A percentile compares a stretch with the other conserved stretches of the same genome.
Conservation (phyloP, 345 rosid species). For the Crucihimalaya himalaica region DNA sequence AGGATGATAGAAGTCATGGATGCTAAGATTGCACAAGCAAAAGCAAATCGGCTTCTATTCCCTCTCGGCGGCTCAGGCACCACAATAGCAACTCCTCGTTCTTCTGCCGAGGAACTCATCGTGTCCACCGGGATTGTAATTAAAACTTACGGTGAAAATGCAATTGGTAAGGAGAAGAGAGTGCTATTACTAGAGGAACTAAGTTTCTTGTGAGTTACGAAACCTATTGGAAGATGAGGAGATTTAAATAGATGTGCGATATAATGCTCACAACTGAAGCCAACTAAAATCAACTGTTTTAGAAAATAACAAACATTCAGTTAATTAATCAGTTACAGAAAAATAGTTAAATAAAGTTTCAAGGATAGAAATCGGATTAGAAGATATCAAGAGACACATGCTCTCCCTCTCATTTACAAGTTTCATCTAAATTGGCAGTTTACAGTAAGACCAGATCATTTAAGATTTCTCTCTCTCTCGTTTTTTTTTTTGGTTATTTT, state of each 20-base stretch:
- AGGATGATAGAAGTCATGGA: slow-evolving; percentile 66
- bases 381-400: neutral
- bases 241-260: slow-evolving; percentile 25
- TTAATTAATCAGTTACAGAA: neutral
- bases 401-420: neutral
- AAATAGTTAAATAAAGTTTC: neutral
- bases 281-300: neutral
- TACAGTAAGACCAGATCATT: neutral
- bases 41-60: slow-evolving; percentile 47
- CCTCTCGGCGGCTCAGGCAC: slow-evolving; percentile 19
- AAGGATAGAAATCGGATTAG: slow-evolving; percentile 15
- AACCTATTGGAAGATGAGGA: slow-evolving; percentile 5
- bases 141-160: neutral
- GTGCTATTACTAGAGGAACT: neutral
- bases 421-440: neutral
- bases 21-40: slow-evolving; percentile 68
- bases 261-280: slow-evolving; percentile 3
- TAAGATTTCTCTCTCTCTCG: neutral
- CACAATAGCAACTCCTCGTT: slow-evolving; percentile 9
- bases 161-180: neutral
- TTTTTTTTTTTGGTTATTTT: neutral
- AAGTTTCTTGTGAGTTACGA: slow-evolving; percentile 2
- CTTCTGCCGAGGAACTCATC: slow-evolving; percentile 29
- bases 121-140: neutral
- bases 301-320: neutral